A percentile compares a stretch with the other conserved stretches of the same genome.
These are phyloP conservation scores for Linnemannia hyalina DNA, from an alignment of 192 early-diverging fungal species.

Conservation along the genomic window DNA sequence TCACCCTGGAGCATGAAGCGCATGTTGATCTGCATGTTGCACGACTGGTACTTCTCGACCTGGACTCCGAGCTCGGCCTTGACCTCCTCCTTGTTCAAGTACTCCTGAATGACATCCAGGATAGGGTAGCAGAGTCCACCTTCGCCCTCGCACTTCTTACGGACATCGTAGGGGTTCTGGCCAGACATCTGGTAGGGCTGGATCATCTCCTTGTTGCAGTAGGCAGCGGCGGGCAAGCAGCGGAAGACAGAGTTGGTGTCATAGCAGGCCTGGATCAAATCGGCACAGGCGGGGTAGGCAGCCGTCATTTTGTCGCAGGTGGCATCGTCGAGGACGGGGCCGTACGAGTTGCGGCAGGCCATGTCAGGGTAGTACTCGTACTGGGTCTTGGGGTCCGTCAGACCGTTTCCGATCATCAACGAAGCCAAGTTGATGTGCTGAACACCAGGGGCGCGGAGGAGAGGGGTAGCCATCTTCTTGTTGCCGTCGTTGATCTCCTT, in stretches of 20 bases:
- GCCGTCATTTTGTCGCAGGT: conserved; percentile 83
- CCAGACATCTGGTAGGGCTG: conserved; percentile 84
- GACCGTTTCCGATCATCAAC: conserved; percentile 92
- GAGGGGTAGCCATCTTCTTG: conserved; percentile 61
- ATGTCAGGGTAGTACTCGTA: conserved; percentile 89
- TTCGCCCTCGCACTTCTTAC: conserved; percentile 83
- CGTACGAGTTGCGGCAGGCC: conserved; percentile 80
- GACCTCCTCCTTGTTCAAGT: conserved; percentile 83
- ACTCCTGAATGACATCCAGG: conserved; percentile 82
- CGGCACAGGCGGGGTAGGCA: conserved; percentile 80
- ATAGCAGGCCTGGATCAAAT: conserved; percentile 88
- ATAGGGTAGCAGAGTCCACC: conserved; percentile 92
- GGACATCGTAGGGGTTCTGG: conserved; percentile 95
- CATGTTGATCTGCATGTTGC: conserved; percentile 86
- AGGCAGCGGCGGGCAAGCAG: conserved; percentile 86
- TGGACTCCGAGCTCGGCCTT: conserved; percentile 82
- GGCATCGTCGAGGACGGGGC: conserved; percentile 79
- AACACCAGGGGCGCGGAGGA: conserved; percentile 51
- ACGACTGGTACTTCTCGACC: conserved; percentile 76
- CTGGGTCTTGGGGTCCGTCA: conserved; percentile 90
- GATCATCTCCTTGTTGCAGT: conserved; percentile 90
- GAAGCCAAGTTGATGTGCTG: conserved; percentile 76
- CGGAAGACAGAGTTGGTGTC: conserved; percentile 79
- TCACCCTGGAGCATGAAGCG: conserved; percentile 53
- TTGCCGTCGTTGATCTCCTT: conserved; percentile 85